Evolutionary conservation across 2,329 filamentous ascomycete genomes (phyloP).

Genomic region (Allantophomopsis lycopodina): DNA sequence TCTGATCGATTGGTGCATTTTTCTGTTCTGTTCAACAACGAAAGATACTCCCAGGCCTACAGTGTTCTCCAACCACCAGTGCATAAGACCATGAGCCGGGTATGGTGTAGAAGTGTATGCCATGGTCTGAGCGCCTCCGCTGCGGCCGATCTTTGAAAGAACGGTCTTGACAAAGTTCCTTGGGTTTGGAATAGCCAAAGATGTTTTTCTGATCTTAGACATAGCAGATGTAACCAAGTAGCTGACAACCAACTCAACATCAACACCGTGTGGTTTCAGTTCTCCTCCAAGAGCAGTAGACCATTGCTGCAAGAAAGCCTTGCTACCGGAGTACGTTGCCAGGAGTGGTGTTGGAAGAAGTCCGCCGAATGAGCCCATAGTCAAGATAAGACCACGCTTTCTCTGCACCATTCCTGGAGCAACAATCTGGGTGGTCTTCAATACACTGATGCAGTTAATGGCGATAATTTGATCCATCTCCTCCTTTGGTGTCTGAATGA

Average conservation of each 20-base stretch:
- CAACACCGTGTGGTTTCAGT: conserved; percentile 65
- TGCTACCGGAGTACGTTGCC: conserved; percentile 93
- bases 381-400: conserved; percentile 79
- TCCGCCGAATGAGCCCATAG: conserved; percentile 94
- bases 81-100: conserved; percentile 83
- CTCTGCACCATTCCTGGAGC: conserved; percentile 74
- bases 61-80: conserved; percentile 59
- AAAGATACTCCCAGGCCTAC: conserved; percentile 41
- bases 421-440: conserved; percentile 76
- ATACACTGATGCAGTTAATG: conserved; percentile 86
- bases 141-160: conserved; percentile 66
- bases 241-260: conserved; percentile 82
- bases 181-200: conserved; percentile 65
- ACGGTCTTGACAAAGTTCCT: conserved; percentile 69
- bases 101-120: conserved; percentile 81
- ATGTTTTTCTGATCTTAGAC: conserved; percentile 83
- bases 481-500: conserved; percentile 61
- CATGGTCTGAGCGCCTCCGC: conserved; percentile 64
- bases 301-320: conserved; percentile 97
- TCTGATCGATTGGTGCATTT: conserved; percentile 55
- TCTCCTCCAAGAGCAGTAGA: conserved; percentile 75
- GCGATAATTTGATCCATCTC: conserved; percentile 86
- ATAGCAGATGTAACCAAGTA: conserved; percentile 94
- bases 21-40: conserved; percentile 45
- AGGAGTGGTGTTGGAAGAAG: conserved; percentile 84